A percentile compares a stretch with the other conserved stretches of the same genome.
Evolutionary conservation across 2,329 filamentous ascomycete species (phyloP).

Genomic region (Pseudocercospora macadamiae): DNA sequence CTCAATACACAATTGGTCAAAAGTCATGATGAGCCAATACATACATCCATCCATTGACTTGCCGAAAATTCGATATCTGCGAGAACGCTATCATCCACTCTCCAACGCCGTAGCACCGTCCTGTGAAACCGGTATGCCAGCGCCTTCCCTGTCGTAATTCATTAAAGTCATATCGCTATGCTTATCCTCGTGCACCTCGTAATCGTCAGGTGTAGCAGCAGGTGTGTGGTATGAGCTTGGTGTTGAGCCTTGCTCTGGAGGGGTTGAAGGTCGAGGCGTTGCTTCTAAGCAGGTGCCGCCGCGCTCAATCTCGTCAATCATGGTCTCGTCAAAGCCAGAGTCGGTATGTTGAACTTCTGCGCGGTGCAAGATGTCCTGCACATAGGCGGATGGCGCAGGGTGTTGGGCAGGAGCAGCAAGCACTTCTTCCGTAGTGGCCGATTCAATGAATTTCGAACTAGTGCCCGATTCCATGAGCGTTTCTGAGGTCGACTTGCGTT

Average conservation of each 20-base stretch:
- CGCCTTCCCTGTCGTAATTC: slow-evolving; percentile 25
- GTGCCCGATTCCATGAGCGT: background rate
- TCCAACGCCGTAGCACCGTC: slow-evolving; percentile 11
- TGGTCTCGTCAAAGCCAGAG: slow-evolving; percentile 50
- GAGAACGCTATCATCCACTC: slow-evolving; percentile 5
- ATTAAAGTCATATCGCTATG: slow-evolving; percentile 12
- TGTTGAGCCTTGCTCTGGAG: slow-evolving; percentile 3
- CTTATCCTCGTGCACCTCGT: background rate
- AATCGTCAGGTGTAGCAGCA: slow-evolving; percentile 1
- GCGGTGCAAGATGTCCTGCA: background rate
- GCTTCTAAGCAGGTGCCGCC: background rate
- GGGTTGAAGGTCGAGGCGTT: slow-evolving; percentile 6
- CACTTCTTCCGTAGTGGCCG: background rate
- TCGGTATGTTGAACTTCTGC: slow-evolving; percentile 37
- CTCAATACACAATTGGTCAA: too few species aligned
- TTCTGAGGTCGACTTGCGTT: slow-evolving; percentile 3
- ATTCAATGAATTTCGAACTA: background rate
- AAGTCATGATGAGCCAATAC: too few species aligned
- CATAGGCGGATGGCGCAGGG: background rate
- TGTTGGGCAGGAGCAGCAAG: too few species aligned
- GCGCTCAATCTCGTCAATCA: slow-evolving; percentile 47
- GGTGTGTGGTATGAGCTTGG: slow-evolving; percentile 13
- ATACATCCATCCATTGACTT: too few species aligned
- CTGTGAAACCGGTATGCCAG: slow-evolving; percentile 22
- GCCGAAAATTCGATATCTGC: too few species aligned